phyloP scores from a whole-genome alignment of 2,329 filamentous ascomycete species.

The Parasarocladium wereldwijsianum region DNA sequence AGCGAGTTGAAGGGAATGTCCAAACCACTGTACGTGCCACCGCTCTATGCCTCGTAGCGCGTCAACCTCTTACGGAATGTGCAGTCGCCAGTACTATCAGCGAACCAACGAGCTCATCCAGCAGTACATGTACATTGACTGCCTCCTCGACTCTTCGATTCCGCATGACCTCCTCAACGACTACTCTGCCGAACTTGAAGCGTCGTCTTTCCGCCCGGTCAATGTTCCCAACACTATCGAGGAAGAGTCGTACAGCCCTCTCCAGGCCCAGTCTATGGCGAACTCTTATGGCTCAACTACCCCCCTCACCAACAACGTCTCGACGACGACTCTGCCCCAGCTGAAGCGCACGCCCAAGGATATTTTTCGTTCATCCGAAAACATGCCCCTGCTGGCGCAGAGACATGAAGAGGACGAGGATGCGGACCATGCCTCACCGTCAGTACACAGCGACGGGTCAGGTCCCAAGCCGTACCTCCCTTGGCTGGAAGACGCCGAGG shows the following conservation, averaged over 20 bases:
- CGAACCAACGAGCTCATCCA: constrained; percentile 78
- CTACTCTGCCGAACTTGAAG: constrained; percentile 51
- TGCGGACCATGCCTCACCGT: constrained; percentile 23
- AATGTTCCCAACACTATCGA: constrained; percentile 60
- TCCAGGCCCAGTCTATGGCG: constrained; percentile 13
- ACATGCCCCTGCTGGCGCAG: constrained; percentile 45
- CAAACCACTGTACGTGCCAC: constrained; percentile 43
- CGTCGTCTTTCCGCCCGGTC: constrained; percentile 35
- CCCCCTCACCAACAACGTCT: constrained; percentile 8
- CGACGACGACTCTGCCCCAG: constrained; percentile 29
- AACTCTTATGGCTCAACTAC: constrained; percentile 8
- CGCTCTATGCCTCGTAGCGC: too few species aligned
- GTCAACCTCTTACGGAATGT: constrained; percentile 2
- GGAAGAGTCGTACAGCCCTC: constrained; percentile 42
- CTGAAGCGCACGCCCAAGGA: constrained; percentile 76
- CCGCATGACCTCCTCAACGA: constrained; percentile 85
- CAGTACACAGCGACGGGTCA: constrained; percentile 12
- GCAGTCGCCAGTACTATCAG: constrained; percentile 69
- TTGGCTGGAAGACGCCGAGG: constrained; percentile 54
- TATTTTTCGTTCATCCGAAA: constrained; percentile 64
- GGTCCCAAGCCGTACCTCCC: constrained; percentile 44
- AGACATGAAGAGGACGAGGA: constrained; percentile 28
- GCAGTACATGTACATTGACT: constrained; percentile 88
- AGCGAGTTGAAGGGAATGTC: constrained; percentile 58
- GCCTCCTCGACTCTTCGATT: constrained; percentile 78